phyloP scores from a whole-genome alignment of 495 filamentous ascomycete genomes.

The Lasiosphaeria ovina region DNA sequence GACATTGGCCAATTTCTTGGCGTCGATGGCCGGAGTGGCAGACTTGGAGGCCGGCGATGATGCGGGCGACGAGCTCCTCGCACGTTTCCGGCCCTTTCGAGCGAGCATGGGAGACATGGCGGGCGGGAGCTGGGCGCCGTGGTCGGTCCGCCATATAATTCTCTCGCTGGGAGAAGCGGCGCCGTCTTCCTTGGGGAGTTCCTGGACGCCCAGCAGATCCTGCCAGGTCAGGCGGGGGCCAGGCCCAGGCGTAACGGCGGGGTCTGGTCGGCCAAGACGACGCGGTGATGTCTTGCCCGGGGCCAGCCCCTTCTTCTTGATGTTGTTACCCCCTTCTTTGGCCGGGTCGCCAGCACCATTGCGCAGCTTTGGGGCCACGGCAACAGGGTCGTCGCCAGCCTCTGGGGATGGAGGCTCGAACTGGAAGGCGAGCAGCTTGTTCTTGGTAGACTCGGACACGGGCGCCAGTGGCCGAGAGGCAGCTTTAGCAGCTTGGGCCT shows the following conservation, averaged over 20 bases:
- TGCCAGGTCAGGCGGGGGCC: constrained; percentile 70
- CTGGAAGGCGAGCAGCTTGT: constrained; percentile 50
- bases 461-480: constrained; percentile 33
- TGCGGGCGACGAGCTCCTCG: constrained; percentile 77
- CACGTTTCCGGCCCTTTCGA: constrained; percentile 63
- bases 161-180: constrained; percentile 47
- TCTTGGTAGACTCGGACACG: constrained; percentile 49
- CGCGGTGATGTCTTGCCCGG: constrained; percentile 10
- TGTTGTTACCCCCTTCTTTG: constrained; percentile 9
- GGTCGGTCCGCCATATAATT: constrained; percentile 40
- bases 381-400: constrained; percentile 7
- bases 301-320: constrained; percentile 1
- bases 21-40: constrained; percentile 33
- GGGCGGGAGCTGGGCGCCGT: constrained; percentile 34
- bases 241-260: constrained; percentile 73
- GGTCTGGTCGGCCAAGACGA: constrained; percentile 38
- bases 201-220: constrained; percentile 74
- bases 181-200: constrained; percentile 39
- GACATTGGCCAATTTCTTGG: constrained; percentile 54
- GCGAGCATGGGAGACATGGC: constrained; percentile 46
- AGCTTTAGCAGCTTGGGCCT: too few relatives aligned
- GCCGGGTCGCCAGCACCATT: constrained; percentile 7
- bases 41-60: constrained; percentile 57
- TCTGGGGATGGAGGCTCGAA: constrained; percentile 28
- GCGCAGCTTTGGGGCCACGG: background rate